Base-by-base conservation (phyloP, 2,329 filamentous ascomycete species). In the Talaromyces sp. region DNA sequence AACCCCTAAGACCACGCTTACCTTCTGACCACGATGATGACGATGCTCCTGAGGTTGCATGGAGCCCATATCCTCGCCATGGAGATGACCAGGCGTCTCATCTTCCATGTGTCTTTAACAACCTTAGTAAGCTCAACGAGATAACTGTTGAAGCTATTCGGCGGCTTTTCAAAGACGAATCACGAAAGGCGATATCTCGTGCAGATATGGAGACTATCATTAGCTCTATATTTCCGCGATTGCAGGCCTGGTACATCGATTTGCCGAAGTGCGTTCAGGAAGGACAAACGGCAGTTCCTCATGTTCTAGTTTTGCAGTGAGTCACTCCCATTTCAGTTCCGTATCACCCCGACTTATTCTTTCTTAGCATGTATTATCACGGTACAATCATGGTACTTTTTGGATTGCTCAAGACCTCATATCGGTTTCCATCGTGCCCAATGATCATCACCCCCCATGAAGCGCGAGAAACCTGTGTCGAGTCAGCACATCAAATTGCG, bases 281-380 rank as follows among this genome's bases (percentile, higher is more conserved):
- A 41, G 54, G 43, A 52, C 54, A 59, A 48, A 45, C 58, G 39
- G 65, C 47, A 35, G 60, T 52, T 16, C 71, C 71, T 1, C 71
- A 73, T 63, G 64, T 70, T 41, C 41, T 73, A 16, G 69, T 64
- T 47, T 54, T 73, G 37, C 71, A 73, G 71, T 73, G 56, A 58
- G 70, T 66, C 27, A 7, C 14, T 50, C 13, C 47, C 13, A 5
- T 50, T 13, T 13, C 43, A 22, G 19, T 27, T 13, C n/a, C 16
- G 6, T 48, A 6, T 13, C 3, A 3, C 45, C 22, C 22, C 5
- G 54, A 35, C 19, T 57, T n/a, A 33, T 6, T 9, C 5, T 19
- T 62, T 63, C 67, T 60, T 66, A 79, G 77, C 52, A 75, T 78
- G 67, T 74, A 78, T 50, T 76, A 77, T 50, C 73, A 80, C 59